phyloP scores from a whole-genome alignment of 257 asterid genomes.

The Primulina huaijiensis region DNA sequence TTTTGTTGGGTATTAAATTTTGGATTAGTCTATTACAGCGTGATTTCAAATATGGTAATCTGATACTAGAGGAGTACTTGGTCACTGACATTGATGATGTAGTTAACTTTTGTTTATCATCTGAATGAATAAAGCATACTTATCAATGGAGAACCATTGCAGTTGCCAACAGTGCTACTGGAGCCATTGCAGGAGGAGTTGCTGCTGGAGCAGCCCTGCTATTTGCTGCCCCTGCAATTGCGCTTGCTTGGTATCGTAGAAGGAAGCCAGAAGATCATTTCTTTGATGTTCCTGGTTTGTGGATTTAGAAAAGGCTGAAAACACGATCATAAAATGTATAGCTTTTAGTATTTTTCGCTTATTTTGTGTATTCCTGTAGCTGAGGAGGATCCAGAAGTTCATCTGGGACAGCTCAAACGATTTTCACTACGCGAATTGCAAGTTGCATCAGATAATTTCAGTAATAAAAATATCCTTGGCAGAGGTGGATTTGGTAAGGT shows the following conservation, averaged over 20 bases:
- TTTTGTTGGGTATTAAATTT: background rate
- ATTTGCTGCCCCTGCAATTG: background rate
- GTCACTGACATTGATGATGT: background rate
- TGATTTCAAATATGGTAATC: background rate
- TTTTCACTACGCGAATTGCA: background rate
- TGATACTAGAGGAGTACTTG: background rate
- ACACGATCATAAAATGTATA: background rate
- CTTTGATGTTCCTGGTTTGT: background rate
- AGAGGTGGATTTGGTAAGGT: conserved; percentile 2
- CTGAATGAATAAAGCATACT: conserved; percentile 18
- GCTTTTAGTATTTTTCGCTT: background rate
- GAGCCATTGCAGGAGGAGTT: conserved; percentile 73
- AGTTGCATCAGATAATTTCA: background rate
- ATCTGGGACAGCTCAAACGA: background rate
- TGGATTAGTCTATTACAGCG: background rate
- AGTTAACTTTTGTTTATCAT: conserved; percentile 1
- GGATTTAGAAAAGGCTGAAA: background rate
- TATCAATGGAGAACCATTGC: conserved; percentile 27
- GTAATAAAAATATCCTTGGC: background rate
- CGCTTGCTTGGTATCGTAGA: background rate
- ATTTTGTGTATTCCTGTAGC: background rate
- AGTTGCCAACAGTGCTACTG: conserved; percentile 71
- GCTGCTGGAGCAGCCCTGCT: background rate
- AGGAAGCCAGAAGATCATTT: background rate
- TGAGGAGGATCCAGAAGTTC: conserved; percentile 2